phyloP scores from a whole-genome alignment of 495 filamentous ascomycete species.

The Neurospora tetrasperma region DNA sequence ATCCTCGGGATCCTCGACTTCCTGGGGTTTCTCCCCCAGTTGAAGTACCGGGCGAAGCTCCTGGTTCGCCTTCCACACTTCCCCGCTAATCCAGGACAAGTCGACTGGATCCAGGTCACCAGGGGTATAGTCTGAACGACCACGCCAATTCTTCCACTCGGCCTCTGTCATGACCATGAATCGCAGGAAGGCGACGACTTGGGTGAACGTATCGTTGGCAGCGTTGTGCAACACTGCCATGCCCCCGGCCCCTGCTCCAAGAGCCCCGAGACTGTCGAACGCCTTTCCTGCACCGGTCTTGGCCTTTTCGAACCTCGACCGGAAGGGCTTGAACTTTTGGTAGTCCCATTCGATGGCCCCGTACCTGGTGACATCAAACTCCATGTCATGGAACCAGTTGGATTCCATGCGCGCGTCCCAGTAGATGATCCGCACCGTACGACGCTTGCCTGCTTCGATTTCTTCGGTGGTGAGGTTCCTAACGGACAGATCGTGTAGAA shows the following conservation, averaged over 20 bases:
- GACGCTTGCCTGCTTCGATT: accelerated
- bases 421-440: background rate
- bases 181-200: background rate
- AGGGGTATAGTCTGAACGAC: background rate
- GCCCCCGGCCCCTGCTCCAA: background rate
- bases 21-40: background rate
- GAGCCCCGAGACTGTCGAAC: background rate
- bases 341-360: background rate
- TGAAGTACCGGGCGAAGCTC: background rate
- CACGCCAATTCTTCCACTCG: background rate
- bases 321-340: background rate
- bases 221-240: background rate
- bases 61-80: background rate
- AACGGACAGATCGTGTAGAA: background rate
- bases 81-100: background rate
- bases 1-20: background rate
- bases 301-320: background rate
- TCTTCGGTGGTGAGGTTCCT: background rate
- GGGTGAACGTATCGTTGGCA: background rate
- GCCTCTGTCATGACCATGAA: background rate
- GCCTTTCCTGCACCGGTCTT: background rate
- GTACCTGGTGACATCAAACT: background rate
- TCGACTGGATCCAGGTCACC: background rate
- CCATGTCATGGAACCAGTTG: background rate
- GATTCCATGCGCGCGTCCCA: background rate